phyloP scores from a whole-genome alignment of 768 basidiomycete genomes.

The Mrakia gelida region DNA sequence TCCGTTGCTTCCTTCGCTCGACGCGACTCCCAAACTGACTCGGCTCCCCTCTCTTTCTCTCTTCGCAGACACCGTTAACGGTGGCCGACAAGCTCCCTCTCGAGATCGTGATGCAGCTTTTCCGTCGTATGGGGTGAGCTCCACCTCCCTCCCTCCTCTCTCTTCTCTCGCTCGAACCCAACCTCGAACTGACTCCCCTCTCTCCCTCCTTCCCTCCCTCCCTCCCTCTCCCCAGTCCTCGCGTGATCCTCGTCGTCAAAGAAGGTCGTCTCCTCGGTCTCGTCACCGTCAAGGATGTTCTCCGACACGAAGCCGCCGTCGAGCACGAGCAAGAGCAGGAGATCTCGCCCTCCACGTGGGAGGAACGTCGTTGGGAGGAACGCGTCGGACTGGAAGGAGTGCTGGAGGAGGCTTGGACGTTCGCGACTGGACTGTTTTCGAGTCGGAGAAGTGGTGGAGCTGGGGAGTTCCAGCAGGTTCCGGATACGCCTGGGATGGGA shows the following conservation, averaged over 20 bases:
- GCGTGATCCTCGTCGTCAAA: conserved; percentile 87
- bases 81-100: conserved; percentile 86
- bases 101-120: conserved; percentile 95
- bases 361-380: conserved; percentile 34
- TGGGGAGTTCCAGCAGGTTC: neutral
- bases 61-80: conserved; percentile 79
- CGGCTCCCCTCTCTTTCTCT: no score
- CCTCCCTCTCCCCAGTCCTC: conserved; percentile 57
- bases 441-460: neutral
- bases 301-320: conserved; percentile 65
- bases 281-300: conserved; percentile 91
- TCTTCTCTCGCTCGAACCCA: neutral
- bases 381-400: conserved; percentile 37
- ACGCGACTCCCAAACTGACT: no score
- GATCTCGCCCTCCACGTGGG: conserved; percentile 24
- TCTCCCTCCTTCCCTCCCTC: neutral
- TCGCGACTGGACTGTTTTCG: conserved; percentile 4
- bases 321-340: conserved; percentile 38
- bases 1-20: neutral
- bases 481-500: no score
- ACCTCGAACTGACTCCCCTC: neutral
- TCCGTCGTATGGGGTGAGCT: conserved; percentile 93
- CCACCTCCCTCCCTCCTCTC: neutral
- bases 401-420: conserved; percentile 34
- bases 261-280: conserved; percentile 76